Conservation (phyloP, 208 protist genomes). For the Trypanosoma theileri region DNA sequence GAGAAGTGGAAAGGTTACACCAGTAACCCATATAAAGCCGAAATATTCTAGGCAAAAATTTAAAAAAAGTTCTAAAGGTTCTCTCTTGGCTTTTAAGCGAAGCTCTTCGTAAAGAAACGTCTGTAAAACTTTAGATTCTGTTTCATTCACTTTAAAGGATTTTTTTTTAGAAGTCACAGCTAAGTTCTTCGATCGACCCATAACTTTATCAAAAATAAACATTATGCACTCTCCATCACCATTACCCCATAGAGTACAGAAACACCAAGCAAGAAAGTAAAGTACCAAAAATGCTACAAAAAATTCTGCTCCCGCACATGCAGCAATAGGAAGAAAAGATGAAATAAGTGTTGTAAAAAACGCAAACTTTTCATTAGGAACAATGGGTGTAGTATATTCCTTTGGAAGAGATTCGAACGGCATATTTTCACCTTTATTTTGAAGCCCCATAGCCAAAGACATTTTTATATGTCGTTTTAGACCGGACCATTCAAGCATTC, state of each 20-base stretch:
- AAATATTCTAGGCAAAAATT: conserved; percentile 87
- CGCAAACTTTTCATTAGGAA: conserved; percentile 38
- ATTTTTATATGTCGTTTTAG: conserved; percentile 89
- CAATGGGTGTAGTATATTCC: conserved; percentile 67
- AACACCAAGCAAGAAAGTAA: conserved; percentile 61
- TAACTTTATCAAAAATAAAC: not conserved
- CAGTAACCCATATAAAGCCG: conserved; percentile 77
- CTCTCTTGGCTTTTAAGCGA: conserved; percentile 48
- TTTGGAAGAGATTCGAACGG: conserved; percentile 12
- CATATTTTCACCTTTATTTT: not conserved
- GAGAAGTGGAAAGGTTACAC: conserved; percentile 50
- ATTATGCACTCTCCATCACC: conserved; percentile 44
- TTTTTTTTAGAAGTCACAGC: too few relatives aligned
- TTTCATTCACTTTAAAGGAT: not conserved
- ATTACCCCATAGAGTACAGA: conserved; percentile 60
- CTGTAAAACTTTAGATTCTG: not conserved
- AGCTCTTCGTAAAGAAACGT: conserved; percentile 67
- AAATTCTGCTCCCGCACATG: conserved; percentile 35
- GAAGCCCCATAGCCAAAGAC: conserved; percentile 39
- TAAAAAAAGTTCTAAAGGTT: conserved; percentile 70
- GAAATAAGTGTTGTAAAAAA: conserved; percentile 56
- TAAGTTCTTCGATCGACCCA: too few relatives aligned
- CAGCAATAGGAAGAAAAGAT: conserved; percentile 46
- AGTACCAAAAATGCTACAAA: conserved; percentile 43
- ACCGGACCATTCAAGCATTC: conserved; percentile 70